Evolutionary conservation across 1,139 yeast genomes (phyloP), one percentile per base, ranked within the genome.

Genomic region (Zygosaccharomyces pseudobailii): DNA sequence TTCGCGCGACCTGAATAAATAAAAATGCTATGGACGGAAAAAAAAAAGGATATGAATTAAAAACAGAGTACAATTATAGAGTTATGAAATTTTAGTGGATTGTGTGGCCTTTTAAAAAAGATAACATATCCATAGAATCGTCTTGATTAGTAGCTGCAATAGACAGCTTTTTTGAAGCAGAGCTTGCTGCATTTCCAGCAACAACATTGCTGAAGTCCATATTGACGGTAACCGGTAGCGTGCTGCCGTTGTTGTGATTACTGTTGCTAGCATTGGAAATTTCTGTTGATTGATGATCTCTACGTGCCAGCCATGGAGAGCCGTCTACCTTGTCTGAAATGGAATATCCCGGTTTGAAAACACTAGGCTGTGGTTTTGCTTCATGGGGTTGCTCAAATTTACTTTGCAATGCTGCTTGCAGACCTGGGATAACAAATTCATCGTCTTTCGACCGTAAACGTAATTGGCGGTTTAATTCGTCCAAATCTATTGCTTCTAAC

Each of bases 401-500:
- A 23, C 9, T 46, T 24, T 36, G 35, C 30, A 61, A 44, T 2
- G 62, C 61, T 33, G 53, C 38, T 9, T 55, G 48, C 30, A 58
- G 41, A 2, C 64, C 65, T 2, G 66, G 64, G 8, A 59, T 49
- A 17, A 56, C 48, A 37, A 57, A 54, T 7, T 54, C 58, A 39
- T 57, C 56, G 28, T 54, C 43, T 8, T 47, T 40, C 37, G 57
- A 47, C 40, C 45, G 55, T 19, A 52, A 23, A 36, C 57, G 57
- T 17, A 63, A 28, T 9, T 48, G 42, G 41, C 61, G 52, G 48
- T 62, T 56, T 10, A 61, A 40, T 41, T 59, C 65, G 48, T 63
- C 68, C 10, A 65, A 45, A 47, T 65, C 68, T 17, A 65, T 55
- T 17, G 67, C 68, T 9, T 49, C 43, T 24, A 58, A 43, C 62